Evolutionary conservation across 1,139 yeast species (phyloP).

Genomic region (Citeromyces siamensis): DNA sequence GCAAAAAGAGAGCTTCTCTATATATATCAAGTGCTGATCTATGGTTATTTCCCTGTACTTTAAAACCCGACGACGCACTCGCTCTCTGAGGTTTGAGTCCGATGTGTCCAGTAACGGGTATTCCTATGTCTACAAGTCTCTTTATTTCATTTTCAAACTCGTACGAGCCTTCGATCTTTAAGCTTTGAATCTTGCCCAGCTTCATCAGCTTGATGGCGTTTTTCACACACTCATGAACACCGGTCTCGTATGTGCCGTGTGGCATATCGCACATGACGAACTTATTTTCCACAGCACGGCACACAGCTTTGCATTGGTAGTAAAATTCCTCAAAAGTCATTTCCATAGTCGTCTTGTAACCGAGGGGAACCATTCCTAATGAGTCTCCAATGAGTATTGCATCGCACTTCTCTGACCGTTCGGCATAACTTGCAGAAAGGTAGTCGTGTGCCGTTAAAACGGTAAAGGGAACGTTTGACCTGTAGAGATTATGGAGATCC

Average conservation of each 20-base stretch:
- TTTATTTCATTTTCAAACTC: conserved; percentile 37
- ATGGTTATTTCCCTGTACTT: conserved; percentile 63
- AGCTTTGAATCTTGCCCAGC: conserved; percentile 56
- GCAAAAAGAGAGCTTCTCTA: conserved; percentile 57
- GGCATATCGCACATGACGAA: conserved; percentile 83
- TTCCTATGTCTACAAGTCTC: conserved; percentile 50
- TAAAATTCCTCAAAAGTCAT: conserved; percentile 68
- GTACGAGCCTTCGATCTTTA: conserved; percentile 81
- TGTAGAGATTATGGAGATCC: conserved; percentile 32
- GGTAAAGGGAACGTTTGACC: conserved; percentile 38
- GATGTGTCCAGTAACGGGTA: conserved; percentile 86
- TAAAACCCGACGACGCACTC: conserved; percentile 74
- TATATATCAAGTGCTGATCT: conserved; percentile 45
- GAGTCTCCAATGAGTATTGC: conserved; percentile 83
- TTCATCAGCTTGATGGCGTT: conserved; percentile 52
- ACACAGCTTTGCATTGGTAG: conserved; percentile 65
- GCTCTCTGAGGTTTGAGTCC: conserved; percentile 89
- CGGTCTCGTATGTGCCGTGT: conserved; percentile 71
- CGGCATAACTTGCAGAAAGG: conserved; percentile 65
- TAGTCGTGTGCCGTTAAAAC: conserved; percentile 84
- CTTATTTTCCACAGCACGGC: conserved; percentile 55
- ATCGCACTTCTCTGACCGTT: conserved; percentile 49
- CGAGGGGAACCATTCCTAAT: conserved; percentile 82
- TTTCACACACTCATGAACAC: conserved; percentile 50
- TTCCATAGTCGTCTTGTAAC: conserved; percentile 68